These are phyloP conservation scores for Meyerozyma athensensis DNA, from an alignment of 1,139 yeast genomes.

Conservation along the genomic window DNA sequence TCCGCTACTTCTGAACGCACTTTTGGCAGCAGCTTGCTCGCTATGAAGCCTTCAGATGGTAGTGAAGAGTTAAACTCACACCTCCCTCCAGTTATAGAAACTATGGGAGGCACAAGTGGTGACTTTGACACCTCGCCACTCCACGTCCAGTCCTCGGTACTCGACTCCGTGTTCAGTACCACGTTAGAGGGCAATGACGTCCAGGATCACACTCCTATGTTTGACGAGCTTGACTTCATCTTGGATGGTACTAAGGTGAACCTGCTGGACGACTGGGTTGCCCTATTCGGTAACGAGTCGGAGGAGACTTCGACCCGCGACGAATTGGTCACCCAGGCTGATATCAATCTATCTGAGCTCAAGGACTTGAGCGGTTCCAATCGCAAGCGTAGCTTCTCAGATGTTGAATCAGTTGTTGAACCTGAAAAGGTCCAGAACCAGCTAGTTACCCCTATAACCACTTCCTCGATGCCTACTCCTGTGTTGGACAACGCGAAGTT, in stretches of 20 bases:
- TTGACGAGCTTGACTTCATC: slow-evolving; percentile 49
- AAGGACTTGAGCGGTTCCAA: slow-evolving; percentile 13
- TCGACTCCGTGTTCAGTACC: slow-evolving; percentile 58
- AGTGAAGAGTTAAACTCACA: slow-evolving; percentile 13
- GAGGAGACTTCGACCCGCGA: slow-evolving; percentile 12
- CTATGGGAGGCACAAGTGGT: slow-evolving; percentile 2
- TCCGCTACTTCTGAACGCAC: slow-evolving; percentile 2
- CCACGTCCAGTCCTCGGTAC: slow-evolving; percentile 52
- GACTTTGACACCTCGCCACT: slow-evolving; percentile 32
- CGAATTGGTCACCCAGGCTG: slow-evolving; percentile 15
- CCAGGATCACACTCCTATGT: slow-evolving; percentile 60
- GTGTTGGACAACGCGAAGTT: slow-evolving; percentile 11
- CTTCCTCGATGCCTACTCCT: slow-evolving; percentile 33
- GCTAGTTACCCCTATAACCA: slow-evolving; percentile 31
- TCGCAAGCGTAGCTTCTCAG: slow-evolving; percentile 24
- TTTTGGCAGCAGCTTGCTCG: slow-evolving; percentile 3
- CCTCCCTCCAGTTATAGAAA: slow-evolving; percentile 8
- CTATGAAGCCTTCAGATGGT: neutral
- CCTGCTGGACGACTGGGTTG: slow-evolving; percentile 54
- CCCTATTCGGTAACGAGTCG: slow-evolving; percentile 51
- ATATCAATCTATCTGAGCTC: slow-evolving; percentile 11
- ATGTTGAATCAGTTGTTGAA: slow-evolving; percentile 21
- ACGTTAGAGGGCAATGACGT: slow-evolving; percentile 37
- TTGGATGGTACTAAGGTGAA: slow-evolving; percentile 45
- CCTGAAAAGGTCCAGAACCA: slow-evolving; percentile 14